Conservation (phyloP, 1,284 basidiomycete species). For the Trichosporon sp. region DNA sequence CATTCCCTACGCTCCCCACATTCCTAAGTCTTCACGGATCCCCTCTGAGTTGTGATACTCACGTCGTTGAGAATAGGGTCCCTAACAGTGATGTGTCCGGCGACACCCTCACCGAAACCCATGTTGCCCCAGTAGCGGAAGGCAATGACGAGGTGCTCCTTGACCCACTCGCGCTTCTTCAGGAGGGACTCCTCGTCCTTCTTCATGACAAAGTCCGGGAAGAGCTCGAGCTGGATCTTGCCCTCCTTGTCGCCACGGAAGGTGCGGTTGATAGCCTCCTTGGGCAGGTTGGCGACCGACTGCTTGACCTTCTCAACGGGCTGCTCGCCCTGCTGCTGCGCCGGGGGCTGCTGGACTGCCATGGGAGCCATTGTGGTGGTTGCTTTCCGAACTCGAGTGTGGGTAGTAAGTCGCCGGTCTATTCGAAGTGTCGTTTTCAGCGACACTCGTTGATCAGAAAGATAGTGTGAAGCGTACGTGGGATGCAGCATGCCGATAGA, state of each 20-base stretch:
- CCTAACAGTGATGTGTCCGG: conserved; percentile 61
- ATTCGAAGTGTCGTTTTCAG: not conserved
- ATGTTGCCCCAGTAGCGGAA: conserved; percentile 50
- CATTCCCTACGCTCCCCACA: not conserved
- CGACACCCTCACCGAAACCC: conserved; percentile 60
- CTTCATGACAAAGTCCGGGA: conserved; percentile 28
- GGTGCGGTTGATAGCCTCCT: conserved; percentile 30
- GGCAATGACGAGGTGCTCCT: conserved; percentile 49
- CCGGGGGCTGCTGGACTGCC: not conserved
- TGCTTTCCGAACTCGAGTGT: not conserved
- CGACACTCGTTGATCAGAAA: not conserved
- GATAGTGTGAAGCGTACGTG: not conserved
- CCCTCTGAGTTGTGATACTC: not conserved
- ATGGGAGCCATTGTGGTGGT: conserved; percentile 9
- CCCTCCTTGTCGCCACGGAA: conserved; percentile 37
- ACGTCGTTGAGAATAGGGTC: conserved; percentile 46
- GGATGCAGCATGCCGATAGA: not conserved
- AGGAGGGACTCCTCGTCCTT: conserved; percentile 28
- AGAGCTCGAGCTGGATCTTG: conserved; percentile 25
- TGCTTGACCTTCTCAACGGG: conserved; percentile 17
- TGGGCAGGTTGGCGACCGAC: conserved; percentile 17
- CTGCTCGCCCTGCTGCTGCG: not conserved
- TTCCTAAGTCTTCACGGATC: not conserved
- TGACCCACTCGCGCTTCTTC: conserved; percentile 38
- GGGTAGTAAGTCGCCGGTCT: not conserved